phyloP scores from a whole-genome alignment of 2,329 filamentous ascomycete genomes.

The Balansia obtecta region DNA sequence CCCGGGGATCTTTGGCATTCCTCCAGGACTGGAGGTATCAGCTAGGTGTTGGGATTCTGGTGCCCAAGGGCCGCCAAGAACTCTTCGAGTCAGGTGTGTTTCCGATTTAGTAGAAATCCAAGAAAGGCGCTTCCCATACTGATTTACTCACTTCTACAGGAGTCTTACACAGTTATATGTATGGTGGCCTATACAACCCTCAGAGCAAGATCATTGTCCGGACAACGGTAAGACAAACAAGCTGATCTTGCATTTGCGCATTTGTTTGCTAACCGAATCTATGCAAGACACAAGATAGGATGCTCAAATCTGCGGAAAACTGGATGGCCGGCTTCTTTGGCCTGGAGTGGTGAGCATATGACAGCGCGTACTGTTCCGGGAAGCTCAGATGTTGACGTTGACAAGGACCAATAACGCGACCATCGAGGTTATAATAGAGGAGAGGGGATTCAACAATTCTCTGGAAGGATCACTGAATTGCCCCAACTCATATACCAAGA shows the following conservation, averaged over 20 bases:
- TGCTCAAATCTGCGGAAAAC: slow-evolving; percentile 66
- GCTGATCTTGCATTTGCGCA: not conserved
- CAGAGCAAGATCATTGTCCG: slow-evolving; percentile 60
- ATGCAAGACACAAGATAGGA: slow-evolving; percentile 54
- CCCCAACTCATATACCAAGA: slow-evolving; percentile 43
- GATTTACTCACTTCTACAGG: slow-evolving; percentile 23
- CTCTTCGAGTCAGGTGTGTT: slow-evolving; percentile 48
- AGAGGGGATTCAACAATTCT: slow-evolving; percentile 53
- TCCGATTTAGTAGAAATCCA: not conserved
- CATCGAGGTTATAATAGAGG: slow-evolving; percentile 60
- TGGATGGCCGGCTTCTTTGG: slow-evolving; percentile 73
- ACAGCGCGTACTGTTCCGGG: not conserved
- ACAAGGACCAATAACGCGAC: slow-evolving; percentile 53
- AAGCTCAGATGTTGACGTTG: not conserved
- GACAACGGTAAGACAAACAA: slow-evolving; percentile 40
- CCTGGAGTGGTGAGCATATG: slow-evolving; percentile 42
- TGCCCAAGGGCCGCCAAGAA: slow-evolving; percentile 61
- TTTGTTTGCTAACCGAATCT: slow-evolving; percentile 2
- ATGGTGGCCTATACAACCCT: slow-evolving; percentile 58
- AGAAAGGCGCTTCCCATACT: not conserved
- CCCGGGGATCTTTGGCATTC: slow-evolving; percentile 49
- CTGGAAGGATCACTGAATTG: slow-evolving; percentile 56
- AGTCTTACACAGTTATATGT: slow-evolving; percentile 60
- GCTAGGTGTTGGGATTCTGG: slow-evolving; percentile 59
- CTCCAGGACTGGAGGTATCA: slow-evolving; percentile 57